Base-by-base conservation (phyloP, 140 eudicot genomes). In the Senecio squalidus region DNA sequence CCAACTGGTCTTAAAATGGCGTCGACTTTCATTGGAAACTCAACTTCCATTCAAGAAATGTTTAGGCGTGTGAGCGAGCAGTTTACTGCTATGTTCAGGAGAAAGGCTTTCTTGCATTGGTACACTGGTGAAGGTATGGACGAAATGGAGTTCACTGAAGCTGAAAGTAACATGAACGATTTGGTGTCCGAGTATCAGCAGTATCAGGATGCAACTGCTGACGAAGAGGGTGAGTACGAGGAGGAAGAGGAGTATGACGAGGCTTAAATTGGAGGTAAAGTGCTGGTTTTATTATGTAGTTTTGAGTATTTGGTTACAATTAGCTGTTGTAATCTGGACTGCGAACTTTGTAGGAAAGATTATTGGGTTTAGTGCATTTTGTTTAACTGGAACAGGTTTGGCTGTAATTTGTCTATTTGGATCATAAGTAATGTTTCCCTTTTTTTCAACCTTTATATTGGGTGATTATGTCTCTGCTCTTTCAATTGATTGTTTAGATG, bases 71-170 rank as follows among this genome's bases (percentile, higher is more conserved):
- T 83, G 40, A 83, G 92, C 1, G 92, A 83, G 67, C 92, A 83
- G 66, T 84, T 84, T 48, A 84, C 93, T 1, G 93, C 93, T 16
- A 83, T 83, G 93, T 83, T 83, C 34, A 74, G 93, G 75, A 76
- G 93, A 55, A 83, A 83, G 73, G 93, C 93, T 64, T 84, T 84
- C 73, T 74, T 84, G 93, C 93, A 84, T 76, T 84, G 93, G 93
- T 84, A 84, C 34, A 84, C 93, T 0, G 93, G 93, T 38, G 93
- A 84, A 55, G 93, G 93, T 2, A 84, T 84, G 93, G 93, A 84
- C 18, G 93, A 84, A 67, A 80, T 80, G 93, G 87, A 80, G 70
- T 80, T 84, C 52, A 81, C 87, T 0, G 87, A 81, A 57, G 87
- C 87, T 11, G 87, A 81, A 60, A 81, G 87, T 33, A 81, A 82